A percentile compares a stretch with the other conserved stretches of the same genome.
phyloP scores from a whole-genome alignment of 2,329 filamentous ascomycete species.

The Microcera coccophila region DNA sequence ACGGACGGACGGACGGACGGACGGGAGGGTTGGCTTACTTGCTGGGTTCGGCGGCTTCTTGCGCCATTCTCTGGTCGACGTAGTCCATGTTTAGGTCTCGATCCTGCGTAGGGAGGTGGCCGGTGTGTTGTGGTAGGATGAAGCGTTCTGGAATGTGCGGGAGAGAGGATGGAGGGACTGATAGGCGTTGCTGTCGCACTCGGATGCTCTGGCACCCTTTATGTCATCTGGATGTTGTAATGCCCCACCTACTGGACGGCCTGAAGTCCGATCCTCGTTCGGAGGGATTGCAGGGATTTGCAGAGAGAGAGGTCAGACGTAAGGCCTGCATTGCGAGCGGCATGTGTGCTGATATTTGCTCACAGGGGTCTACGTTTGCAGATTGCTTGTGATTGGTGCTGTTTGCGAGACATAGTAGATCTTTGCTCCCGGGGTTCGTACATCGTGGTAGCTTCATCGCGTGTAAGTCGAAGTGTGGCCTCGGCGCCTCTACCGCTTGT shows the following conservation, averaged over 20 bases:
- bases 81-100: slow-evolving; percentile 46
- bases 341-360: too few species aligned
- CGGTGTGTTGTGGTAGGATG: not conserved
- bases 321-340: too few species aligned
- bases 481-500: too few species aligned
- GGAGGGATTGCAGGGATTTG: too few species aligned
- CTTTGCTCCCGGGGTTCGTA: too few species aligned
- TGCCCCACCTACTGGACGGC: not conserved
- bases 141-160: not conserved
- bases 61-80: slow-evolving; percentile 52
- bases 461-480: too few species aligned
- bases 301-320: too few species aligned
- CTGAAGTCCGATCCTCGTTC: not conserved
- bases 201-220: not conserved
- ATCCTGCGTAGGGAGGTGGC: not conserved
- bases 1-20: too few species aligned
- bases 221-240: not conserved
- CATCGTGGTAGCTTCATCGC: too few species aligned
- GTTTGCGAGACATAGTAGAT: too few species aligned
- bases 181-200: not conserved
- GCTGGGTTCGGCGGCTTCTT: slow-evolving; percentile 46
- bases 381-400: too few species aligned
- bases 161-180: not conserved
- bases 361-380: too few species aligned
- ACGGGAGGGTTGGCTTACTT: slow-evolving; percentile 34